phyloP scores from a whole-genome alignment of 1,284 basidiomycete genomes.

The Paramarasmius palmivorus region DNA sequence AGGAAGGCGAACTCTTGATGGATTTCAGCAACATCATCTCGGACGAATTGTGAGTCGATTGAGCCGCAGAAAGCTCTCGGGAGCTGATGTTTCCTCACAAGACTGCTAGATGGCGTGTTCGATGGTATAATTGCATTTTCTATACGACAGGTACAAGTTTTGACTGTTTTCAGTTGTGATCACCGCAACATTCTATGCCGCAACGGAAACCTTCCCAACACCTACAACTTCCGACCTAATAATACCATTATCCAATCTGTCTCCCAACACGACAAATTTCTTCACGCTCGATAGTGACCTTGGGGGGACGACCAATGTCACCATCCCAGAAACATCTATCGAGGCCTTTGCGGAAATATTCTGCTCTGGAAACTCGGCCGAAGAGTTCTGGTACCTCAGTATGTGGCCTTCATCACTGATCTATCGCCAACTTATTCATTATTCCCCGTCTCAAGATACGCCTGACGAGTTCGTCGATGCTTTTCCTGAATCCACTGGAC shows the following conservation, averaged over 20 bases:
- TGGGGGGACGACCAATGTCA: conserved; percentile 33
- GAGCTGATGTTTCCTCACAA: conserved; percentile 11
- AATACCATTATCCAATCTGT: conserved; percentile 36
- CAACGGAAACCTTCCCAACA: conserved; percentile 28
- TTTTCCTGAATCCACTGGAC: conserved; percentile 34
- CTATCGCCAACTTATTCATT: not conserved
- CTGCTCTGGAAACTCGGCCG: conserved; percentile 41
- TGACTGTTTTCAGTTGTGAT: conserved; percentile 29
- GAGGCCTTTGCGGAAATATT: conserved; percentile 41
- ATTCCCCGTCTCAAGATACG: conserved; percentile 23
- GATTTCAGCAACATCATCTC: conserved; percentile 44
- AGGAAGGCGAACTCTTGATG: conserved; percentile 37
- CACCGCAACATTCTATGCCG: conserved; percentile 39
- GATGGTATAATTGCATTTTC: conserved; percentile 17
- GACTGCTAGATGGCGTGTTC: conserved; percentile 28
- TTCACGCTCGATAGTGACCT: conserved; percentile 36
- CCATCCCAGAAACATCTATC: conserved; percentile 33
- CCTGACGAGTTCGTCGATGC: conserved; percentile 38
- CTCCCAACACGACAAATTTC: conserved; percentile 30
- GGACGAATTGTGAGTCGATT: conserved; percentile 29
- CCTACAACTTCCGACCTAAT: conserved; percentile 35
- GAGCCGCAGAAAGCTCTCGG: not conserved
- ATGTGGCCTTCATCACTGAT: conserved; percentile 6
- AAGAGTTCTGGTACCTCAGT: conserved; percentile 50
- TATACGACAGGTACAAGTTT: not conserved